These are phyloP conservation scores for Aspergillus sp. DNA, from an alignment of 2,329 filamentous ascomycete genomes.

Conservation along the genomic window DNA sequence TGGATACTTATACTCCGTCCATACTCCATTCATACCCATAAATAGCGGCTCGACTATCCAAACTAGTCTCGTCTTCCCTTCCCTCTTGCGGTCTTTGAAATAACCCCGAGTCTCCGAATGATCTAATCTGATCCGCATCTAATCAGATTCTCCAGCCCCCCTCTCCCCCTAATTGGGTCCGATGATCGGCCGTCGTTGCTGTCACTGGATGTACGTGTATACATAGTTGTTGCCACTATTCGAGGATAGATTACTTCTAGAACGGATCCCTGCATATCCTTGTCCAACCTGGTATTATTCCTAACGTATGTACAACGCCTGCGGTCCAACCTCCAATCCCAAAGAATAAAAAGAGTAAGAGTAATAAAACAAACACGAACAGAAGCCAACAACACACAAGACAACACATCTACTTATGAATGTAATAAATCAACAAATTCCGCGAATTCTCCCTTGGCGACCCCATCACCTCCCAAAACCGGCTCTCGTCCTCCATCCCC, in stretches of 20 bases:
- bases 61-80: too few relatives aligned
- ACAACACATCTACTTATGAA: constrained; percentile 8
- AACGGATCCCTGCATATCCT: too few relatives aligned
- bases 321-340: neutral
- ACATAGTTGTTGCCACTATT: too few relatives aligned
- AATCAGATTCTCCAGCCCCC: constrained; percentile 8
- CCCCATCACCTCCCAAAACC: constrained; percentile 25
- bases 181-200: neutral
- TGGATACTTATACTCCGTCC: too few relatives aligned
- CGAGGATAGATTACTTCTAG: too few relatives aligned
- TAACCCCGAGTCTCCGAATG: too few relatives aligned
- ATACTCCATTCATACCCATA: too few relatives aligned
- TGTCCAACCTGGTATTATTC: too few relatives aligned
- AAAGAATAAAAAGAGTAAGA: neutral
- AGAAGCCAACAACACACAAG: neutral
- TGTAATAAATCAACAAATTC: constrained; percentile 33
- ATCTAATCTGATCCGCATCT: constrained; percentile 17
- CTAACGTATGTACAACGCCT: too few relatives aligned
- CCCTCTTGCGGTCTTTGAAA: too few relatives aligned
- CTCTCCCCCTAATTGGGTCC: neutral
- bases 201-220: neutral
- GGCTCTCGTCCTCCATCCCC: constrained; percentile 20
- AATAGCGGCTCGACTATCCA: too few relatives aligned
- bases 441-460: constrained; percentile 24
- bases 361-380: constrained; percentile 6